Conservation (phyloP, 495 filamentous ascomycete genomes). For the Penicillium odoratum region DNA sequence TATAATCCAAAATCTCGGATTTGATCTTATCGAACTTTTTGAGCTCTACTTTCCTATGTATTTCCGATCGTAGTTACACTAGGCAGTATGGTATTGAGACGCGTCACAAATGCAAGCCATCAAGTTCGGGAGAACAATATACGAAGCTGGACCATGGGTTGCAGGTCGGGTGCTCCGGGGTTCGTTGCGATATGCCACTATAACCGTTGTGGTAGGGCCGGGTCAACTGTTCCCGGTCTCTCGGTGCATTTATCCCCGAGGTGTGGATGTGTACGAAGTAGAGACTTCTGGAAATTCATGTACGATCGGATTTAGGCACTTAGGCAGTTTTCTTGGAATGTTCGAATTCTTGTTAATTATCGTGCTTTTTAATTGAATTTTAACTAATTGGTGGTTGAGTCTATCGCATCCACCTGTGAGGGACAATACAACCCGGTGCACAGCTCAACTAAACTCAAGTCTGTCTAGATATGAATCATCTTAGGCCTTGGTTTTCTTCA, state of each 20-base stretch:
- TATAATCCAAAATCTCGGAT: slow-evolving; percentile 16
- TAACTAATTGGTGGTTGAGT: too few relatives aligned
- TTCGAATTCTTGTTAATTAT: too few relatives aligned
- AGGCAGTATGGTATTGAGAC: neutral
- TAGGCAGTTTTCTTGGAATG: too few relatives aligned
- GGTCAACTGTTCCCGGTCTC: neutral
- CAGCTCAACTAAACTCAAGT: too few relatives aligned
- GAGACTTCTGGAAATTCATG: too few relatives aligned
- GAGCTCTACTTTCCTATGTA: neutral
- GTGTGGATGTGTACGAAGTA: neutral
- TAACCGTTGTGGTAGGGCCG: neutral
- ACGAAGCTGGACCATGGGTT: neutral
- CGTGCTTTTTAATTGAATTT: too few relatives aligned
- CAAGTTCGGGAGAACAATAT: neutral
- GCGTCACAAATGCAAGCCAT: neutral
- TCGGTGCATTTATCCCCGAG: neutral
- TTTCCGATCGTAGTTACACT: neutral
- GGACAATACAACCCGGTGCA: too few relatives aligned
- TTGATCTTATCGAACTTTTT: neutral
- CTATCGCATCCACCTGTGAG: too few relatives aligned
- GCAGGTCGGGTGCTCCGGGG: neutral
- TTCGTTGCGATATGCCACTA: neutral
- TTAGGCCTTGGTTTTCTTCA: too few relatives aligned
- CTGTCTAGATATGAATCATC: too few relatives aligned
- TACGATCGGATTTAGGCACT: too few relatives aligned